phyloP scores from a whole-genome alignment of 805 yeast species.

The Yarrowia keelungensis region DNA sequence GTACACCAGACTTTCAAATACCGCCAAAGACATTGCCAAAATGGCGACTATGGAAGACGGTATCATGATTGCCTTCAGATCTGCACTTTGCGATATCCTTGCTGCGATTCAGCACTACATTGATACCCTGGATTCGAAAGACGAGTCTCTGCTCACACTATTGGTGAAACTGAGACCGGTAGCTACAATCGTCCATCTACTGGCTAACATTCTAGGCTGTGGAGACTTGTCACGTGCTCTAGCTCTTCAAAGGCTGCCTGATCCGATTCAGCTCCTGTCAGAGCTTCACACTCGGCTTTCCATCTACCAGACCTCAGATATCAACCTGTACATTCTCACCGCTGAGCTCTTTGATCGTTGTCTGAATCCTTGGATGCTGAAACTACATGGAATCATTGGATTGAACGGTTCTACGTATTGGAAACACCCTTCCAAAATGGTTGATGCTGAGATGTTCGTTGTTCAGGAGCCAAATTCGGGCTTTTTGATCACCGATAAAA shows the following conservation, averaged over 20 bases:
- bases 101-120: constrained; percentile 8
- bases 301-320: constrained; percentile 16
- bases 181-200: constrained; percentile 5
- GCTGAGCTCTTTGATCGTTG: constrained; percentile 10
- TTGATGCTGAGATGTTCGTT: constrained; percentile 24
- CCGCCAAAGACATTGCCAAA: neutral
- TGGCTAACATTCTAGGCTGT: constrained; percentile 27
- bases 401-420: constrained; percentile 17
- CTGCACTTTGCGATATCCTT: constrained; percentile 15
- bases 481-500: neutral
- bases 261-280: constrained; percentile 5
- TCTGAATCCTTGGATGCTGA: constrained; percentile 10
- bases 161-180: neutral
- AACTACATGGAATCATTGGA: constrained; percentile 11
- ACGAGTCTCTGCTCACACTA: neutral
- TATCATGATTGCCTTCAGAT: constrained; percentile 14
- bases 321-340: constrained; percentile 1
- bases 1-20: neutral
- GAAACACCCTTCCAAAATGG: constrained; percentile 21
- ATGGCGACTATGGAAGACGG: constrained; percentile 9
- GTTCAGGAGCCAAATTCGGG: neutral
- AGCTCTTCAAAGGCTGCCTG: constrained; percentile 1
- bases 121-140: neutral
- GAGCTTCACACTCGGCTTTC: constrained; percentile 6
- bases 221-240: constrained; percentile 17